Evolutionary conservation across 371 early-diverging fungal genomes (phyloP).

Genomic region (Rhizopus sp.): DNA sequence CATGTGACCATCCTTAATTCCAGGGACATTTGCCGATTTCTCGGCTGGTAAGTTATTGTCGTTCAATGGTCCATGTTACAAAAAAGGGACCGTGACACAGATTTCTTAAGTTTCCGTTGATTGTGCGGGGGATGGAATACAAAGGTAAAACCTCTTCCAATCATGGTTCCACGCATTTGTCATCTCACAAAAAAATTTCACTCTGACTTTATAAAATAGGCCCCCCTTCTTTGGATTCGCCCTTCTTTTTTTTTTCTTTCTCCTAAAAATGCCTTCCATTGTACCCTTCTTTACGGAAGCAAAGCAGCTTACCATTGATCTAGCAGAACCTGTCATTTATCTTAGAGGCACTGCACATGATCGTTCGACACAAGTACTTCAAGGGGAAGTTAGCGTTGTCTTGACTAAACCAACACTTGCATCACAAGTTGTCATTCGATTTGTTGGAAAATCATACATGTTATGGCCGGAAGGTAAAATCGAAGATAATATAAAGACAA

Average conservation of each 20-base stretch:
- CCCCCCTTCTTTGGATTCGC: background rate
- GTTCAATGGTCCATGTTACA: too few species aligned
- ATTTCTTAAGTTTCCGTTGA: too few species aligned
- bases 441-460: constrained; percentile 41
- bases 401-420: constrained; percentile 37
- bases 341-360: constrained; percentile 39
- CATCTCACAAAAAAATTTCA: too few species aligned
- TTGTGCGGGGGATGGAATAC: too few species aligned
- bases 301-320: constrained; percentile 45
- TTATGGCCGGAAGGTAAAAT: constrained; percentile 56
- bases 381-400: constrained; percentile 48
- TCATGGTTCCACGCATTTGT: too few species aligned
- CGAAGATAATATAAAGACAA: background rate
- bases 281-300: constrained; percentile 43
- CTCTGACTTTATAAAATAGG: too few species aligned
- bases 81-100: too few species aligned
- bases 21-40: too few species aligned
- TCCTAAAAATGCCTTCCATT: constrained; percentile 31
- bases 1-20: too few species aligned
- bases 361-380: constrained; percentile 34
- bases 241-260: background rate
- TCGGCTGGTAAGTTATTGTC: too few species aligned
- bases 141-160: too few species aligned
- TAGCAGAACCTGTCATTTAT: constrained; percentile 49
- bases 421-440: constrained; percentile 34